A percentile compares a stretch with the other conserved stretches of the same genome.
phyloP scores from a whole-genome alignment of 2,329 filamentous ascomycete genomes.

The Xylaria sp. region DNA sequence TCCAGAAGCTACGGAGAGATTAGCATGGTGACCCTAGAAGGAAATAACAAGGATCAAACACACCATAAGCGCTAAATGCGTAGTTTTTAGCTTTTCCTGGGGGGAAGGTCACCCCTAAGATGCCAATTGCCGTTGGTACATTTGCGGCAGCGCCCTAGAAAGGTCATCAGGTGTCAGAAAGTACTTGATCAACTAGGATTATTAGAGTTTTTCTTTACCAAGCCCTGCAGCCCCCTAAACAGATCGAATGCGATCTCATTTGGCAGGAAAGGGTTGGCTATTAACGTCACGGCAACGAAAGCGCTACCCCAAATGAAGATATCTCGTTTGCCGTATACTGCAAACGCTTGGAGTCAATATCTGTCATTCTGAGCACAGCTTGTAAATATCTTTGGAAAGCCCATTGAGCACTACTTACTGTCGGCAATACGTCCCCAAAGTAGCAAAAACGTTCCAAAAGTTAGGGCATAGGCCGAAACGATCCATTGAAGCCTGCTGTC shows the following conservation, averaged over 20 bases:
- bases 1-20: conserved; percentile 61
- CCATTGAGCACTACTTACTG: conserved; percentile 15
- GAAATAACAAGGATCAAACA: conserved; percentile 28
- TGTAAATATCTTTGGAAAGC: neutral
- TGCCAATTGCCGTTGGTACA: conserved; percentile 77
- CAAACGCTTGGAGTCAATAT: conserved; percentile 6
- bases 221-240: conserved; percentile 73
- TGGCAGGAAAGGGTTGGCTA: conserved; percentile 71
- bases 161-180: conserved; percentile 29
- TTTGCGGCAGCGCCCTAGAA: conserved; percentile 72
- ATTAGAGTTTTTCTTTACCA: conserved; percentile 52
- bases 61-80: conserved; percentile 72
- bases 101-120: conserved; percentile 73
- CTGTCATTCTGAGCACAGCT: neutral
- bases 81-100: conserved; percentile 77
- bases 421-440: conserved; percentile 76
- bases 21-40: conserved; percentile 5
- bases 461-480: conserved; percentile 72
- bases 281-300: conserved; percentile 69
- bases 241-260: conserved; percentile 76
- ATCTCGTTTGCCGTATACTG: conserved; percentile 70
- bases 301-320: conserved; percentile 73
- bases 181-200: neutral
- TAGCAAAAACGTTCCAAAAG: conserved; percentile 75
- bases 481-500: conserved; percentile 72